Conservation (phyloP, 768 basidiomycete genomes). For the Leccinum obscurum region DNA sequence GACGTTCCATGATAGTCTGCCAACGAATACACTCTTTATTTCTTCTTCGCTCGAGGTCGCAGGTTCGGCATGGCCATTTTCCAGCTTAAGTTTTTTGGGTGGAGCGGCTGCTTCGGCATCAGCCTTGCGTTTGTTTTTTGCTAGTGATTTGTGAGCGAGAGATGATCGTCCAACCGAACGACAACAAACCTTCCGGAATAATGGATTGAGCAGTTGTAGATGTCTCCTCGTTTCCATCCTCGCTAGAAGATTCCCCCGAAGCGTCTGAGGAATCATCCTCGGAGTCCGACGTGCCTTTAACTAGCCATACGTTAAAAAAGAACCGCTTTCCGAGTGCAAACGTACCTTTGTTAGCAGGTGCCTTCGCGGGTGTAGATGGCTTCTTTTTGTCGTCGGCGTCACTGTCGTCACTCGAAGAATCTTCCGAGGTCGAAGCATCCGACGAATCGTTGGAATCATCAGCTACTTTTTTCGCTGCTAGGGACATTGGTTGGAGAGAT, state of each 20-base stretch:
- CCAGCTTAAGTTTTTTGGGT: constrained; percentile 82
- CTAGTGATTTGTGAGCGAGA: constrained; percentile 6
- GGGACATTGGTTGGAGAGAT: neutral
- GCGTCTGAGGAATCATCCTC: constrained; percentile 5
- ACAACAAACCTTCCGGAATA: constrained; percentile 40
- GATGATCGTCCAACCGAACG: neutral
- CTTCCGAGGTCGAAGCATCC: constrained; percentile 13
- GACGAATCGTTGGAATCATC: constrained; percentile 6
- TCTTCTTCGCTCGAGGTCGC: constrained; percentile 46
- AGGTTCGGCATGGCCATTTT: constrained; percentile 45
- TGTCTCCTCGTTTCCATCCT: constrained; percentile 5
- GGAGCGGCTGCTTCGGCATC: constrained; percentile 57
- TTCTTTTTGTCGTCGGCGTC: neutral
- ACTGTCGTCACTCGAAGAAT: constrained; percentile 13
- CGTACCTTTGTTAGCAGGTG: neutral
- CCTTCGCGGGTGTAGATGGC: constrained; percentile 19
- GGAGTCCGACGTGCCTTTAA: neutral
- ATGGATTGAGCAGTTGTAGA: constrained; percentile 44
- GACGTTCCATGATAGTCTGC: constrained; percentile 92
- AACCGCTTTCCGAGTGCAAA: neutral
- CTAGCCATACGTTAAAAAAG: neutral
- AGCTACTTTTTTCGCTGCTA: constrained; percentile 5
- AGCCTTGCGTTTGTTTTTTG: constrained; percentile 77
- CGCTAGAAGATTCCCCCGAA: constrained; percentile 13
- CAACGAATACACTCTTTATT: constrained; percentile 82